Conservation (phyloP, 495 filamentous ascomycete species). For the Aspergillus incahuasiensis region DNA sequence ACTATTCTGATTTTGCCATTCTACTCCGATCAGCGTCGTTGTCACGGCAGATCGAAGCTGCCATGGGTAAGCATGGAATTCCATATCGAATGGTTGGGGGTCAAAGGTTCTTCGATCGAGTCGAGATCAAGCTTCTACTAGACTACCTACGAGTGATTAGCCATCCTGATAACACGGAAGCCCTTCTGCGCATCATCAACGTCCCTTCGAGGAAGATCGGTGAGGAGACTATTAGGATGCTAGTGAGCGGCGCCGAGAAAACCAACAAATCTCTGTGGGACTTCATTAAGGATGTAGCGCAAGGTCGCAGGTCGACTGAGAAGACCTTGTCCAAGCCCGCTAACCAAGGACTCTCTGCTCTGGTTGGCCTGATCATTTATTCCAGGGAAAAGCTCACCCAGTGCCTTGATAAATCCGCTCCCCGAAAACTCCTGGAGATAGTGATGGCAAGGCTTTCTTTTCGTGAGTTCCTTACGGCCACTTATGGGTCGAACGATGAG, state of each 20-base stretch:
- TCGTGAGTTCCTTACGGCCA: conserved; percentile 63
- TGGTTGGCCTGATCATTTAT: conserved; percentile 59
- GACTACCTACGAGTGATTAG: conserved; percentile 86
- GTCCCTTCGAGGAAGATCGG: conserved; percentile 77
- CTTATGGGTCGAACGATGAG: conserved; percentile 73
- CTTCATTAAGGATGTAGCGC: conserved; percentile 62
- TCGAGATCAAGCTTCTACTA: conserved; percentile 82
- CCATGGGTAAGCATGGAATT: conserved; percentile 79
- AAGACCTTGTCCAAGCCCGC: conserved; percentile 65
- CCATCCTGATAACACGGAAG: conserved; percentile 86
- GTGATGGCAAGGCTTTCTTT: conserved; percentile 71
- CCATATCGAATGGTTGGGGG: conserved; percentile 95
- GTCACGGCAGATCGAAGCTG: conserved; percentile 79
- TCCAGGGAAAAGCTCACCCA: conserved; percentile 55
- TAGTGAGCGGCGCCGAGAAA: conserved; percentile 69
- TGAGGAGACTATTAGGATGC: conserved; percentile 67
- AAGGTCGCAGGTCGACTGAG: conserved; percentile 61
- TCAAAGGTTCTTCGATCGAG: conserved; percentile 84
- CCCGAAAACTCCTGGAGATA: conserved; percentile 68
- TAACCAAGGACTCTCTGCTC: conserved; percentile 58
- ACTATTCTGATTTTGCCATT: conserved; percentile 77
- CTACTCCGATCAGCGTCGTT: conserved; percentile 79
- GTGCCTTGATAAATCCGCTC: conserved; percentile 41
- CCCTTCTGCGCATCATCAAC: conserved; percentile 80
- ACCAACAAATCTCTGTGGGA: conserved; percentile 68